Evolutionary conservation across 2,329 filamentous ascomycete genomes (phyloP).

Genomic region (Trichoderma sp.): DNA sequence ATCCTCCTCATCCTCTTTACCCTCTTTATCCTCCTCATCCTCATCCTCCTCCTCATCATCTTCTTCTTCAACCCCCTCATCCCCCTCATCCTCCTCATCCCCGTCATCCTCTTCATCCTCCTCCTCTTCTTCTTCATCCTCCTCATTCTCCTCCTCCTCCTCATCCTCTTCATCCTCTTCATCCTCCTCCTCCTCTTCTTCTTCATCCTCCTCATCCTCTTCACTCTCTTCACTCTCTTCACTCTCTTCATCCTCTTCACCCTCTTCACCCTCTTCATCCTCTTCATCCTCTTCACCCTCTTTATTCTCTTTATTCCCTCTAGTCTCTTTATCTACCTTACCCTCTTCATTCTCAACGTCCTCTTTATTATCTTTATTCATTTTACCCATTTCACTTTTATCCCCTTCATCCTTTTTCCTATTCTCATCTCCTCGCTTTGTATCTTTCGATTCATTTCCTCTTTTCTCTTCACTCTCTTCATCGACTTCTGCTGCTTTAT

Average conservation of each 20-base stretch:
- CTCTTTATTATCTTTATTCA: background rate
- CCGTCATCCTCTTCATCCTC: background rate
- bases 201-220: background rate
- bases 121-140: background rate
- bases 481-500: background rate
- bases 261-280: background rate
- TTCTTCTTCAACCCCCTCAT: no score
- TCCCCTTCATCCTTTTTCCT: background rate
- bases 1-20: background rate
- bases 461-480: background rate
- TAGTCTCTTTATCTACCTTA: background rate
- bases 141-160: background rate
- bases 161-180: background rate
- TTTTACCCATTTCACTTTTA: background rate
- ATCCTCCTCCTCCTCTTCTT: background rate
- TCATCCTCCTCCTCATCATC: background rate
- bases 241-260: background rate
- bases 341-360: background rate
- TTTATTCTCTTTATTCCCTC: background rate
- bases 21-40: background rate
- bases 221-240: background rate
- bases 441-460: background rate
- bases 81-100: no score
- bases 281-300: background rate
- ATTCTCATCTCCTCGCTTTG: background rate